Percentiles rank a stretch among this genome's conserved stretches.
phyloP scores from a whole-genome alignment of 2,329 filamentous ascomycete species.

The Aureobasidium namibiae region DNA sequence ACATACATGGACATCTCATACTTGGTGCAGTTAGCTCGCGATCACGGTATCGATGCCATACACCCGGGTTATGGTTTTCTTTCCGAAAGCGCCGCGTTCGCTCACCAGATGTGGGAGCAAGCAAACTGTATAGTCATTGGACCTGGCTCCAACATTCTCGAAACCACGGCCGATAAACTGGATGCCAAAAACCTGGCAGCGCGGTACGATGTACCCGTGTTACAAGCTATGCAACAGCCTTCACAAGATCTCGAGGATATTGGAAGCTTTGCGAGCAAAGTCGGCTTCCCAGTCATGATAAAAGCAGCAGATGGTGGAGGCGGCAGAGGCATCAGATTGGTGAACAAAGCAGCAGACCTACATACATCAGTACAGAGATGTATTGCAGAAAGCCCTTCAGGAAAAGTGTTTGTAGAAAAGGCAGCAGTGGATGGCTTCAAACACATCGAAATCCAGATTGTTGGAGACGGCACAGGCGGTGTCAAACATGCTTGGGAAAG shows the following conservation, averaged over 20 bases:
- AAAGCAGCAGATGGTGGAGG: slow-evolving; percentile 59
- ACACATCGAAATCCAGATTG: slow-evolving; percentile 54
- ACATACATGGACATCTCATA: slow-evolving; percentile 46
- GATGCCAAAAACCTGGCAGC: slow-evolving; percentile 44
- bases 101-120: slow-evolving; percentile 37
- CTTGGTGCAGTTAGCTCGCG: slow-evolving; percentile 40
- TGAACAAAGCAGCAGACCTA: slow-evolving; percentile 35
- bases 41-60: slow-evolving; percentile 46
- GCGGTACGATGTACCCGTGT: slow-evolving; percentile 29
- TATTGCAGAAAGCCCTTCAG: slow-evolving; percentile 50
- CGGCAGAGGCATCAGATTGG: slow-evolving; percentile 51
- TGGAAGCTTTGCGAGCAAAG: slow-evolving; percentile 48
- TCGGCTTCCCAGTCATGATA: slow-evolving; percentile 51
- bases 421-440: slow-evolving; percentile 54
- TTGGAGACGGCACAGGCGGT: slow-evolving; percentile 46
- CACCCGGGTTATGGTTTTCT: slow-evolving; percentile 58
- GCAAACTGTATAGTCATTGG: slow-evolving; percentile 43
- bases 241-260: slow-evolving; percentile 28
- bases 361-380: slow-evolving; percentile 41
- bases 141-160: slow-evolving; percentile 50
- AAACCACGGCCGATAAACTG: slow-evolving; percentile 49
- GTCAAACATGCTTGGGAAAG: slow-evolving; percentile 52
- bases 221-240: background rate
- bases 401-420: slow-evolving; percentile 52
- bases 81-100: slow-evolving; percentile 46